Conservation (phyloP, 164 flowering plant genomes). For the Warburgia ugandensis region DNA sequence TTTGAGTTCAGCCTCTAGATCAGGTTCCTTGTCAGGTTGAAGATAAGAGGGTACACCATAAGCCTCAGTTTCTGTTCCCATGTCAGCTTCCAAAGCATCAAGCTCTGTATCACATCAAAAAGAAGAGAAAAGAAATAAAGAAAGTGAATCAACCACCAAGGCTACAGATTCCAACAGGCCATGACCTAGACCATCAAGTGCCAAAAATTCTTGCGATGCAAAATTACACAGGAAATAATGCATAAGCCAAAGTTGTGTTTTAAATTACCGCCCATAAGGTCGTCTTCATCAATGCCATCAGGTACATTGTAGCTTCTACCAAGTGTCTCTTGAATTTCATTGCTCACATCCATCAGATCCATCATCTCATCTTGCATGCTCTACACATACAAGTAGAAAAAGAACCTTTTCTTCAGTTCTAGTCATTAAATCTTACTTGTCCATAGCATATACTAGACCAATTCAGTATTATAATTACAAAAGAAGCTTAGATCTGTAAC, state of each 20-base stretch:
- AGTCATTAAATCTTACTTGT: no score
- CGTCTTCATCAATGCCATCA: constrained; percentile 96
- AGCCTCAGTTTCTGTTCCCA: constrained; percentile 78
- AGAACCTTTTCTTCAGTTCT: background rate
- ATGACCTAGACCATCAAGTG: no score
- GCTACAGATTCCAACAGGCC: no score
- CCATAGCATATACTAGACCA: no score
- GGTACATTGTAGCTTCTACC: constrained; percentile 95
- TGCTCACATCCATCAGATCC: constrained; percentile 95
- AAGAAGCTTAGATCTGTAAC: no score
- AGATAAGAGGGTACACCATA: constrained; percentile 85
- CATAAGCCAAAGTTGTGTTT: background rate
- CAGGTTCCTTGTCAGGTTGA: constrained; percentile 76
- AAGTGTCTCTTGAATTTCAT: constrained; percentile 91
- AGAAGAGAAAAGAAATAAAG: background rate
- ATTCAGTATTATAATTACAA: no score
- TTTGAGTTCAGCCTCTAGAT: constrained; percentile 68
- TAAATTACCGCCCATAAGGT: constrained; percentile 89
- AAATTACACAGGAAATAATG: background rate
- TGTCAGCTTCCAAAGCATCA: constrained; percentile 96
- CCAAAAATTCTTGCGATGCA: background rate
- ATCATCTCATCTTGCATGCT: constrained; percentile 98
- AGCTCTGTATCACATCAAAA: constrained; percentile 64
- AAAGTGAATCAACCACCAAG: no score
- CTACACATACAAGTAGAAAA: constrained; percentile 23